phyloP scores from a whole-genome alignment of 2,329 filamentous ascomycete species.

The Colletotrichum cuscutae region DNA sequence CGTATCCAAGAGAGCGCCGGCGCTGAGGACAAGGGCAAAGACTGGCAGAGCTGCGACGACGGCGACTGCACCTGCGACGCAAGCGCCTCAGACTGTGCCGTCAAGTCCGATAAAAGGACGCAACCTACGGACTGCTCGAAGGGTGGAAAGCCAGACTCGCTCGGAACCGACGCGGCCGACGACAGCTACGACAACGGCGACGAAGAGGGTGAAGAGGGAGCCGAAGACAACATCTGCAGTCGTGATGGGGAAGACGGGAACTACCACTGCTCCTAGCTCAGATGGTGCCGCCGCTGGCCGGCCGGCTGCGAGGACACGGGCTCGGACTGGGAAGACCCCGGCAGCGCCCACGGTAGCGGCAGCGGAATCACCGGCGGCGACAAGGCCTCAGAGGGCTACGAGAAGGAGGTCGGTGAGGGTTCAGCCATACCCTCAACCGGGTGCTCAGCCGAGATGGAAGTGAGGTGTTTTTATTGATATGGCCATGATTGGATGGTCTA shows the following conservation, averaged over 20 bases:
- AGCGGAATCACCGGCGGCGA: not conserved
- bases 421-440: conserved; percentile 24
- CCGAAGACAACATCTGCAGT: conserved; percentile 1
- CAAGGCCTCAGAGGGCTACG: conserved; percentile 20
- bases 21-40: conserved; percentile 1
- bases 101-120: not conserved
- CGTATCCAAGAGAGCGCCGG: not conserved
- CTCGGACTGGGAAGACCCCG: not conserved
- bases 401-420: conserved; percentile 11
- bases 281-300: not conserved
- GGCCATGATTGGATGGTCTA: not conserved
- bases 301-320: not conserved
- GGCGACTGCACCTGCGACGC: not conserved
- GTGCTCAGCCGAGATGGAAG: conserved; percentile 24
- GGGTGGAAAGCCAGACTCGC: conserved; percentile 30
- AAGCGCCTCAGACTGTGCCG: not conserved
- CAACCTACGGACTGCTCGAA: conserved; percentile 4
- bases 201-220: conserved; percentile 19
- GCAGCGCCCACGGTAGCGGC: not conserved
- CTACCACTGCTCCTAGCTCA: not conserved
- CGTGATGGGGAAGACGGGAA: not conserved
- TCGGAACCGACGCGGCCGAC: conserved; percentile 17
- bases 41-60: not conserved
- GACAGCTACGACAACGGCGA: not conserved
- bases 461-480: not conserved